Base-by-base conservation (phyloP, 2,329 filamentous ascomycete species). In the Mollisiaceae sp. region DNA sequence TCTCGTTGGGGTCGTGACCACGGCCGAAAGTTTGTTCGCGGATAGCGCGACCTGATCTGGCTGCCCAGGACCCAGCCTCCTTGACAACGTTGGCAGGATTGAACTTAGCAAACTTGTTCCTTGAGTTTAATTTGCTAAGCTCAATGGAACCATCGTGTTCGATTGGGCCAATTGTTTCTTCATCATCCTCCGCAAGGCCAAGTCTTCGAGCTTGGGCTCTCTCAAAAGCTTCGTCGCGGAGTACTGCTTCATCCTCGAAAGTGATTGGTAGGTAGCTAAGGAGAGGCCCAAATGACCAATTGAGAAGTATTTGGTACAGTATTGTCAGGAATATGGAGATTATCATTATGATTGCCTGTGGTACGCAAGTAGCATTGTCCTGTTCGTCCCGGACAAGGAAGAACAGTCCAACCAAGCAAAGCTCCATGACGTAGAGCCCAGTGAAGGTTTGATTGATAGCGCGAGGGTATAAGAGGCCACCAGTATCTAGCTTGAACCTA, bases 381-480 rank as follows among this genome's bases (percentile, higher is more conserved):
- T 85, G 55, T 0, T 85, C 81, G 66, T 93, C 84, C 43, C 82
- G 76, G 2, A 90, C 87, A 24, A 97, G 82, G 79, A 97, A 93
- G 79, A 98, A 98, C 24, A 97, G 82, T 41, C 94, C 95, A 54
- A 97, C 89, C 63, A 98, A 83, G 72, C 90, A 94, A 2, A 97
- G 82, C 74, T 98, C 93, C 90, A 99, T 95, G 67, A 97, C 88
- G 74, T 99, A 99, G 0, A 99, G 81, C 0, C 95, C 95, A 0
- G 93, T 95, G 75, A 99, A 98, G 0, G 95, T 91, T 76, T 97
- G 94, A 75, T 97, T 97, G 79, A 98, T 91, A 0, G 95, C 95
- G 41, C 90, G 87, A 0, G 95, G 95, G 73, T 97, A 99, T 60
- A 98, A 81, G 1, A 98, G 85, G 52, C 95, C 95, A 47, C 95